Evolutionary conservation across 179 eudicot genomes (phyloP), one percentile per base, ranked within the genome.

Genomic region (Silene vulgaris): DNA sequence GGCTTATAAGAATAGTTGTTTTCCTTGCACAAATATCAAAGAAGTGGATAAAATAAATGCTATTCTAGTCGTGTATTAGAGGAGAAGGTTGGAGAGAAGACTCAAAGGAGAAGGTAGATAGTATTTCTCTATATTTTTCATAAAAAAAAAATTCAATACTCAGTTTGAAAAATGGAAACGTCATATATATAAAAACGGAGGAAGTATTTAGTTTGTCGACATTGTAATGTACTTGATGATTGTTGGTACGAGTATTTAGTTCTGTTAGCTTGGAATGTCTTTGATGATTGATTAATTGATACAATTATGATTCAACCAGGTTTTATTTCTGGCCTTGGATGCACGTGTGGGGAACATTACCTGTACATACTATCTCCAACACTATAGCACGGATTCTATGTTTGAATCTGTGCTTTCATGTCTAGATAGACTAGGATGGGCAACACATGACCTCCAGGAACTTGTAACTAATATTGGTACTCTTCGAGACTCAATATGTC

Each of bases 261-360:
- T 60, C 3, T 2, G 17, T 17, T 8, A 60, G 65, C 28, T 17
- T 8, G 23, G 8, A 52, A 52, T 52, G 19, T 20, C 64, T 59
- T 17, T 59, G 64, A 59, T 59, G 14, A 21, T 62, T 68, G 62
- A 21, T 61, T 79, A 52, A 61, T 4, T 35, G 40, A 35, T 14
- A 59, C 57, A n/a, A n/a, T n/a, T 48, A 23, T 37, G 40, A 56
- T 50, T 48, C 72, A 69, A 75, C 78, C 91, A 92, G 97, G 90
- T 92, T 67, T 81, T 92, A 71, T 90, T 90, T 86, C 76, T 71
- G 13, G 88, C 89, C 56, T 81, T 90, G 57, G 90, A 90, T 80
- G 82, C 69, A 76, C 81, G 77, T 21, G 79, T 87, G 21, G 82
- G 84, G 73, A 87, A 90, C 72, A 88, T 90, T 73, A 84, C 80